Percentiles rank a stretch among this genome's conserved stretches.
Conservation (phyloP, 768 basidiomycete species). For the Favolaschia claudopus region DNA sequence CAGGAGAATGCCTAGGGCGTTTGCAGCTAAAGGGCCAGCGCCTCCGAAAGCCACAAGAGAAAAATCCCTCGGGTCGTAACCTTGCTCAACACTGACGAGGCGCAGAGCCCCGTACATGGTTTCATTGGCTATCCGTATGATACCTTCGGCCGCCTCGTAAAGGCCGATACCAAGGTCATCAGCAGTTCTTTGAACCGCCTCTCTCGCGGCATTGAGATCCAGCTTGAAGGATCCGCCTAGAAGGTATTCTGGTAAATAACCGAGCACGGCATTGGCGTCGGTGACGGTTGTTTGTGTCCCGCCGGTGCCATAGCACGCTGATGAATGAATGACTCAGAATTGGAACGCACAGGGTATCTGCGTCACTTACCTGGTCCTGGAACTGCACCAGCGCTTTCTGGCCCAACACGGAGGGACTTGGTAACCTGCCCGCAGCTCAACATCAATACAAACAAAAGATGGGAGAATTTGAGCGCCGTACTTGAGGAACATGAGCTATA, state of each 20-base stretch:
- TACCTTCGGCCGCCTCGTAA: conserved; percentile 27
- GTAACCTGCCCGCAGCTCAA: conserved; percentile 3
- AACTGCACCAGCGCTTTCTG: conserved; percentile 26
- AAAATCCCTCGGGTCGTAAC: conserved; percentile 29
- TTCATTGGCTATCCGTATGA: conserved; percentile 23
- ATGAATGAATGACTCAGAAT: background rate
- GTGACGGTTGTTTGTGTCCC: conserved; percentile 22
- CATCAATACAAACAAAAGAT: background rate
- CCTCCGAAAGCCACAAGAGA: conserved; percentile 28
- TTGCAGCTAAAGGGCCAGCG: conserved; percentile 12
- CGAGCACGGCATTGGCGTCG: conserved; percentile 29
- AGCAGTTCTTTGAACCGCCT: conserved; percentile 23
- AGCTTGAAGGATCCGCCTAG: conserved; percentile 27
- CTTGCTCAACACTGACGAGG: conserved; percentile 25
- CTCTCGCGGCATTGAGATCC: conserved; percentile 17
- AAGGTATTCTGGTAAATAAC: conserved; percentile 23
- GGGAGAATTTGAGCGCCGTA: background rate
- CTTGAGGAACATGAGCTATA: conserved; percentile 20
- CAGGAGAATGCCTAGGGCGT: conserved; percentile 9
- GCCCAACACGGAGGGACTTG: conserved; percentile 26
- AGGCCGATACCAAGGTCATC: conserved; percentile 21
- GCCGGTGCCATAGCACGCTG: conserved; percentile 24
- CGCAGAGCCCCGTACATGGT: conserved; percentile 27
- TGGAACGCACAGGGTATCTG: no score
- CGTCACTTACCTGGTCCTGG: conserved; percentile 3